Evolutionary conservation across 225 moss, liverwort and hornwort species (phyloP).

Genomic region (Climacium dendroides): DNA sequence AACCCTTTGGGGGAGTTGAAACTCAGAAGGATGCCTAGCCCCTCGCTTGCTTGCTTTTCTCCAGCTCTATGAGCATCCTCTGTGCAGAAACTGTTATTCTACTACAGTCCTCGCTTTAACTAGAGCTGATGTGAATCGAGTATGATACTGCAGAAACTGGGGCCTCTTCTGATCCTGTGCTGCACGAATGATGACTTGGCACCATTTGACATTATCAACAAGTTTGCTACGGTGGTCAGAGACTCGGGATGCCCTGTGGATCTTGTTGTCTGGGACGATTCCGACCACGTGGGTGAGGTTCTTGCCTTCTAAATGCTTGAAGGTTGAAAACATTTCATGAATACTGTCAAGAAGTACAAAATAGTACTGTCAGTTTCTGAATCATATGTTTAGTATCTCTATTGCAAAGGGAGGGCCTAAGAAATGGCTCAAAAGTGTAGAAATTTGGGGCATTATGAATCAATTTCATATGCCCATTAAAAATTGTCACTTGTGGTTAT

Average conservation of each 20-base stretch:
- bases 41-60: neutral
- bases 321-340: neutral
- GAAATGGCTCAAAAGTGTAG: neutral
- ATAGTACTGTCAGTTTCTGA: neutral
- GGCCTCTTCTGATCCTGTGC: constrained; percentile 67
- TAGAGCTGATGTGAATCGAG: neutral
- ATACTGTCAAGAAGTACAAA: neutral
- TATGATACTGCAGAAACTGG: constrained; percentile 36
- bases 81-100: neutral
- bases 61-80: neutral
- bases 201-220: constrained; percentile 28
- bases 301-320: neutral
- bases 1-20: neutral
- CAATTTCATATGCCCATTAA: neutral
- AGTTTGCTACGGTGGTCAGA: constrained; percentile 30
- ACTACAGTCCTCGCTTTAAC: neutral
- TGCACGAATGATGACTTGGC: constrained; percentile 53
- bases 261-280: constrained; percentile 62
- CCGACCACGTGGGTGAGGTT: constrained; percentile 64
- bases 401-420: no score
- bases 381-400: neutral
- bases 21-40: neutral
- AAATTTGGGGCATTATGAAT: neutral
- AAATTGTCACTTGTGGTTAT: neutral
- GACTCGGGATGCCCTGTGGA: constrained; percentile 47